These are phyloP conservation scores for Durusdinium trenchii DNA, from an alignment of 73 alveolate species.

Conservation along the genomic window DNA sequence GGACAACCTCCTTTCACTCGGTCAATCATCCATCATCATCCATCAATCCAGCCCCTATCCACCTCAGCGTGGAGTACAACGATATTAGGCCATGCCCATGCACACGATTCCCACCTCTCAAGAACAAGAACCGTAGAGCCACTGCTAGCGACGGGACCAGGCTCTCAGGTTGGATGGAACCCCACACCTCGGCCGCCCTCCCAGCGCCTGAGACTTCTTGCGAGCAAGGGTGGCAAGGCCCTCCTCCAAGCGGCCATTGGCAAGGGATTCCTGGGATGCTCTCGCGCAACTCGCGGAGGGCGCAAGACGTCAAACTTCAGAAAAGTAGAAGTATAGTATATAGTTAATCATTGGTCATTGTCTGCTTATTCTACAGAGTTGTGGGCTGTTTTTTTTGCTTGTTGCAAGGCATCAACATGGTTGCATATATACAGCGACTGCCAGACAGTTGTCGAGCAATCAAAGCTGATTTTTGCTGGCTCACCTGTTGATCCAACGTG, in stretches of 20 bases:
- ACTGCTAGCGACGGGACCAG: no score
- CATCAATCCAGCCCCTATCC: no score
- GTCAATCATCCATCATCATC: no score
- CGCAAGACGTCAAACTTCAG: no score
- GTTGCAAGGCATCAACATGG: not conserved
- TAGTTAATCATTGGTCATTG: not conserved
- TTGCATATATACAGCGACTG: not conserved
- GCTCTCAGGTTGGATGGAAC: no score
- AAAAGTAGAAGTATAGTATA: no score
- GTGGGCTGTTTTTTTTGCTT: not conserved
- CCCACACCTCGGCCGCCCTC: not conserved
- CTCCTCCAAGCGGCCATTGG: constrained; percentile 33
- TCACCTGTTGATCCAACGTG: not conserved
- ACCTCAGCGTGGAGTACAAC: no score
- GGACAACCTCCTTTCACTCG: no score
- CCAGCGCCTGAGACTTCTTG: constrained; percentile 22
- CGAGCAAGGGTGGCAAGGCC: constrained; percentile 39
- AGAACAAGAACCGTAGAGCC: no score
- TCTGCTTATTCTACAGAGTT: not conserved
- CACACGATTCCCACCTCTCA: no score
- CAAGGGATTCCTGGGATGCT: constrained; percentile 26
- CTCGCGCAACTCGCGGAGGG: no score
- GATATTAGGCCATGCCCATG: no score
- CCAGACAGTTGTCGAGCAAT: not conserved
- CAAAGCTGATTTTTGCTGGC: not conserved